Evolutionary conservation across 495 filamentous ascomycete species (phyloP).

Genomic region (Thermochaetoides thermophila): DNA sequence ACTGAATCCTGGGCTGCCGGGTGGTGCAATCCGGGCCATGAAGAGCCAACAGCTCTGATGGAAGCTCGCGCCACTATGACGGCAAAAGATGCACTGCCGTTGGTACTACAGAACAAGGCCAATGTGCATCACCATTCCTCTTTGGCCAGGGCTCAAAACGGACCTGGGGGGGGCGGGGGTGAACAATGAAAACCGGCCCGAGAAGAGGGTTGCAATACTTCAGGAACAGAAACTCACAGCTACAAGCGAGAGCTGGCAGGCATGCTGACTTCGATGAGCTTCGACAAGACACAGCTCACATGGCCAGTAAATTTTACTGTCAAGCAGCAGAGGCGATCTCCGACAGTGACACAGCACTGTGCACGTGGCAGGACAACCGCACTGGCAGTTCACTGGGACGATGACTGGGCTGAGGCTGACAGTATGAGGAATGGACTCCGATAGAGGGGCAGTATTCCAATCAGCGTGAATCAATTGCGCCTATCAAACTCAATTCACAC

Average conservation of each 20-base stretch:
- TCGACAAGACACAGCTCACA: constrained; percentile 13
- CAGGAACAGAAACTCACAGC: no score
- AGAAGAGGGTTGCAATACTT: no score
- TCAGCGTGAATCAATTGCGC: no score
- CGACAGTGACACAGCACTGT: constrained; percentile 11
- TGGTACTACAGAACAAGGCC: neutral
- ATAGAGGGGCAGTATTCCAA: no score
- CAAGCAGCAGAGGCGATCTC: constrained; percentile 7
- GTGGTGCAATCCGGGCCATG: no score
- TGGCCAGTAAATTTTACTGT: constrained; percentile 14
- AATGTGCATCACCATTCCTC: constrained; percentile 4
- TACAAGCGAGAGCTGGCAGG: no score
- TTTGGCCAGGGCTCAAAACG: neutral
- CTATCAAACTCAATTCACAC: no score
- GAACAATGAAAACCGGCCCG: constrained; percentile 1
- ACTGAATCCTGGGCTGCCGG: no score
- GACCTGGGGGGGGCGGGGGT: neutral
- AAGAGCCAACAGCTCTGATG: constrained; percentile 3
- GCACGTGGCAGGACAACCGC: neutral
- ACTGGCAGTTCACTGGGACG: no score
- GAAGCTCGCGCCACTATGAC: constrained; percentile 17
- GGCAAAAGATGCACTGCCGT: constrained; percentile 13
- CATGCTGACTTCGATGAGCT: neutral
- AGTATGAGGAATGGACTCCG: no score
- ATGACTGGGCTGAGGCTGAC: no score